Percentiles rank a stretch among this genome's conserved stretches.
Conservation (phyloP, 2,329 filamentous ascomycete species). For the Fusarium sterilihyphosum region DNA sequence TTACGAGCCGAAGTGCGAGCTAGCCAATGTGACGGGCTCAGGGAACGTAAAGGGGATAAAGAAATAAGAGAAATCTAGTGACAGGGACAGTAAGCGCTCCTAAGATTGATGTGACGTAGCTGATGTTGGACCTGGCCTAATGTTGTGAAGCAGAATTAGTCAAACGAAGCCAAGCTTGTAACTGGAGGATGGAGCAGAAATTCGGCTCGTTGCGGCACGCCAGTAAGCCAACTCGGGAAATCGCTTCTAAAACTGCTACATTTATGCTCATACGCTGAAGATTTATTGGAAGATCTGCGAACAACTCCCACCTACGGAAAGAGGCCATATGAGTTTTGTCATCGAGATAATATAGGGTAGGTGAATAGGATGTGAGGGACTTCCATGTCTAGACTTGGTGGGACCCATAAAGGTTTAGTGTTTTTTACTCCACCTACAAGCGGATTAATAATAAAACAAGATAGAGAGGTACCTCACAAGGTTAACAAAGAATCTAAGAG, state of each 20-base stretch:
- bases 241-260: too few relatives aligned
- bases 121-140: too few relatives aligned
- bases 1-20: rapidly evolving
- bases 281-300: too few relatives aligned
- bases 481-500: rapidly evolving
- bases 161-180: too few relatives aligned
- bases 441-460: background rate
- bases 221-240: too few relatives aligned
- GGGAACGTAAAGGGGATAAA: background rate
- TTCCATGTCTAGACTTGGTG: background rate
- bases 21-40: rapidly evolving
- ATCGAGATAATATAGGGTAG: background rate
- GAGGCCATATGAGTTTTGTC: too few relatives aligned
- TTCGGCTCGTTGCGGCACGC: too few relatives aligned
- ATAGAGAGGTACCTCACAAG: too few relatives aligned
- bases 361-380: background rate
- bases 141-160: too few relatives aligned
- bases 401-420: background rate
- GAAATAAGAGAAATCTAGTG: background rate
- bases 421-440: too few relatives aligned
- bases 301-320: rapidly evolving
- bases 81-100: rapidly evolving
- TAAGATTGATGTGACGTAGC: rapidly evolving
- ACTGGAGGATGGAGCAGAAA: rapidly evolving
- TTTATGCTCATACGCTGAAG: too few relatives aligned